Evolutionary conservation across 2,329 filamentous ascomycete species (phyloP), one percentile per base, ranked within the genome.

Genomic region (Paecilomyces dactylethromorphus): DNA sequence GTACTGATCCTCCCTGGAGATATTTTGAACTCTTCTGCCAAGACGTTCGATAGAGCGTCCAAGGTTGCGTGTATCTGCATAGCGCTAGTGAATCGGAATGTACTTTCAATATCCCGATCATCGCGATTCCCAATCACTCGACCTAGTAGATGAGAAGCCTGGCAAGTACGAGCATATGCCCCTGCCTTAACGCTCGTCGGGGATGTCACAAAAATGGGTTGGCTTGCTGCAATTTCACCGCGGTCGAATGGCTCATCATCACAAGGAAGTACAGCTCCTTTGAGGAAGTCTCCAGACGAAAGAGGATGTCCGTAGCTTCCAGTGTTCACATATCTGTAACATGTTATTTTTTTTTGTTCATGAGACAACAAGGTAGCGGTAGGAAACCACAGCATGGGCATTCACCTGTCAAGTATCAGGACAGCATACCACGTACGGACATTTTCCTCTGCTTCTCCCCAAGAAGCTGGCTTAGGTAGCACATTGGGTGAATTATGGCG

Each of bases 131-230:
- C 59, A 13, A 73, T 56, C 2, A 73, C 65, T 56, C 70, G 69
- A 1, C 73, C 72, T 1, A 73, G 61, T 10, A 74, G 60, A 58
- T 74, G 69, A 13, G 62, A 62, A n/a, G 71, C 71, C 59, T 75
- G 73, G 53, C 69, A 72, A 5, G 69, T 68, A 31, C 72, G 62
- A 2, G 71, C 70, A 63, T 72, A 75, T 10, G 70, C 63, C 13
- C 67, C 65, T 4, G 68, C 71, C 54, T 62, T 64, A 22, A 60
- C 26, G n/a, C 45, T 54, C 0, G 67, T 64, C 12, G 67, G 57
- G 10, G 65, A 65, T 2, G 64, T 65, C 6, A 69, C 60, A 52
- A 68, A 66, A 10, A 69, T 56, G 2, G 65, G 66, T 52, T 69
- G 63, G 45, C 62, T 66, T 12, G 60, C 57, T 7, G 58, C 59